These are phyloP conservation scores for Corylus avellana DNA, from an alignment of 306 rosid species.

Conservation along the genomic window DNA sequence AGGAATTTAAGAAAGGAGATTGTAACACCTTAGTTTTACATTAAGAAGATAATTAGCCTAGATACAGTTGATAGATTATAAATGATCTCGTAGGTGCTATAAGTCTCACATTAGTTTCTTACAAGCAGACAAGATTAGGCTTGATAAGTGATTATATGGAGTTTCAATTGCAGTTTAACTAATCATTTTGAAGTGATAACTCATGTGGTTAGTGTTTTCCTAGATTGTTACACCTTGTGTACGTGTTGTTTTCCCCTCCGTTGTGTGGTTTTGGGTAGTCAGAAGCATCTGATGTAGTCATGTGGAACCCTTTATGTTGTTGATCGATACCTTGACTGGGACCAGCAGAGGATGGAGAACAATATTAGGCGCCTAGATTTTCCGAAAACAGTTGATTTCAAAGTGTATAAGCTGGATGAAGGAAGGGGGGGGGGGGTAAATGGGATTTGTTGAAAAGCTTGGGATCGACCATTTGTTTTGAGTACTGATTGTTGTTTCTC, in stretches of 20 bases:
- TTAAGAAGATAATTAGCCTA: too few species aligned
- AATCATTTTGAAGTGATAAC: too few species aligned
- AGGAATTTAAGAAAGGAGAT: too few species aligned
- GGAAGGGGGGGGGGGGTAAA: slow-evolving; percentile 29
- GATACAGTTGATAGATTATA: too few species aligned
- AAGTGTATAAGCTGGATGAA: slow-evolving; percentile 45
- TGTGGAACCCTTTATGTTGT: slow-evolving; percentile 62
- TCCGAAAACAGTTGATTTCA: slow-evolving; percentile 34
- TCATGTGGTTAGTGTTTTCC: too few species aligned
- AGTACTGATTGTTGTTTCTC: slow-evolving; percentile 33
- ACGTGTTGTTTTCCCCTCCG: slow-evolving; percentile 44
- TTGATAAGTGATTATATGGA: too few species aligned
- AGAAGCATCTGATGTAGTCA: slow-evolving; percentile 69
- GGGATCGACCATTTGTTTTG: slow-evolving; percentile 37
- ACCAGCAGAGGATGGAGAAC: slow-evolving; percentile 12
- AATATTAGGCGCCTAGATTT: neutral
- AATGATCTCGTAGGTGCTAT: too few species aligned
- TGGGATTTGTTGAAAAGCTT: slow-evolving; percentile 43
- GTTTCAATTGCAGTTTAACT: too few species aligned
- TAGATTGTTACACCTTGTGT: too few species aligned
- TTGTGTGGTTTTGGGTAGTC: slow-evolving; percentile 41
- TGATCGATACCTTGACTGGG: slow-evolving; percentile 47
- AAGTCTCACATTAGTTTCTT: too few species aligned
- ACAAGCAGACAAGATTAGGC: too few species aligned
- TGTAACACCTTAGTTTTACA: too few species aligned